Evolutionary conservation across 1,139 yeast species (phyloP).

Genomic region (Hemisphaericaspora subhashii): DNA sequence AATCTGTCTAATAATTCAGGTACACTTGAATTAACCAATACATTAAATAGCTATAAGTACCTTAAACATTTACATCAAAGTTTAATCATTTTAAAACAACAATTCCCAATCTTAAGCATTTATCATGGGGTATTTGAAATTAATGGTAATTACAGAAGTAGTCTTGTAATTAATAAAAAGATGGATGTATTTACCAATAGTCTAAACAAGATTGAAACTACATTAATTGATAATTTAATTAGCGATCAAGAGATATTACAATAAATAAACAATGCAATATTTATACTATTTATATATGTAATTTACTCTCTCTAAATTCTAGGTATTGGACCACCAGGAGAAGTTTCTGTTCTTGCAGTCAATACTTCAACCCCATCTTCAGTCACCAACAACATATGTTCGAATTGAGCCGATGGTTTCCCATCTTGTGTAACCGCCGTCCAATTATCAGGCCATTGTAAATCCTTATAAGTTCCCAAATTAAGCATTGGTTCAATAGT

Average conservation of each 20-base stretch:
- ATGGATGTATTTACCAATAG: constrained; percentile 27
- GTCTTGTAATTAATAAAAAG: constrained; percentile 22
- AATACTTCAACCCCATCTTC: constrained; percentile 92
- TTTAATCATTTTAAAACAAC: constrained; percentile 8
- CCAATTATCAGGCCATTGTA: constrained; percentile 98
- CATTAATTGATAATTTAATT: constrained; percentile 27
- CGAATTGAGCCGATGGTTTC: constrained; percentile 87
- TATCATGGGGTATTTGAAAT: constrained; percentile 22
- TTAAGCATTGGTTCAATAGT: constrained; percentile 98
- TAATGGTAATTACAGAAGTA: constrained; percentile 18
- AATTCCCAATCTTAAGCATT: constrained; percentile 24
- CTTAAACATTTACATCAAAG: constrained; percentile 12
- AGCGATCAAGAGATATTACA: constrained; percentile 20
- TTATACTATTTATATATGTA: neutral
- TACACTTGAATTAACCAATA: constrained; percentile 8
- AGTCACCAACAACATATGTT: constrained; percentile 89
- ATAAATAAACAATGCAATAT: too few relatives aligned
- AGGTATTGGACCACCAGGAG: constrained; percentile 86
- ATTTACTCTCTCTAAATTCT: constrained; percentile 34
- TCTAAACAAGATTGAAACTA: constrained; percentile 25
- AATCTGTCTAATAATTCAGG: constrained; percentile 15
- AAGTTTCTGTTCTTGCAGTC: constrained; percentile 72
- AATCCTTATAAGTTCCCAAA: constrained; percentile 79
- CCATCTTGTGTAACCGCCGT: constrained; percentile 91
- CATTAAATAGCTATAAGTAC: constrained; percentile 12